Percentiles rank a stretch among this genome's conserved stretches.
Evolutionary conservation across 2,329 filamentous ascomycete genomes (phyloP).

Genomic region (Penicillium sp.): DNA sequence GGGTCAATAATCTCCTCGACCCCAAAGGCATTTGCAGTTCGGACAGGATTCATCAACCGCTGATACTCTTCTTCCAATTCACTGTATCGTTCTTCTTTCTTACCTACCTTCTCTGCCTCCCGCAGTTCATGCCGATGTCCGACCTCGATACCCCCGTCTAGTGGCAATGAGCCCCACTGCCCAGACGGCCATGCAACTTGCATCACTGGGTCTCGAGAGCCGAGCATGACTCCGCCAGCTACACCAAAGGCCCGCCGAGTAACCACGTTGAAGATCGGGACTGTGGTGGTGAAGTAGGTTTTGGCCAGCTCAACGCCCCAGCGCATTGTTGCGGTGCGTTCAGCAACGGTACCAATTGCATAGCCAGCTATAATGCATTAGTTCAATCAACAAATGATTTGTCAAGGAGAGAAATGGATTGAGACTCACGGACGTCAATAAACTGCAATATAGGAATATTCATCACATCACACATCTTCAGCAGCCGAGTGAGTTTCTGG

Average conservation of each 20-base stretch:
- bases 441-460: constrained; percentile 66
- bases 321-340: constrained; percentile 64
- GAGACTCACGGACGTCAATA: constrained; percentile 55
- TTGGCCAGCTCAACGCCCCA: constrained; percentile 63
- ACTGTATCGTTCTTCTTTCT: constrained; percentile 53
- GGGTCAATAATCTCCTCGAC: constrained; percentile 67
- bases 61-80: constrained; percentile 62
- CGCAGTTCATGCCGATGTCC: constrained; percentile 61
- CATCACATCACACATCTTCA: constrained; percentile 66
- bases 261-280: constrained; percentile 64
- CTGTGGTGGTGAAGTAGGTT: constrained; percentile 63
- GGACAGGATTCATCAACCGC: constrained; percentile 63
- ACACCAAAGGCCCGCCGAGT: constrained; percentile 63
- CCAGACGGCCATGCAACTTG: constrained; percentile 65
- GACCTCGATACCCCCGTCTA: constrained; percentile 66
- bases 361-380: constrained; percentile 49
- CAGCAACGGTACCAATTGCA: constrained; percentile 63
- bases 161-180: constrained; percentile 62
- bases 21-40: constrained; percentile 64
- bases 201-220: constrained; percentile 60
- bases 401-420: not conserved
- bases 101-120: constrained; percentile 53
- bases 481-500: constrained; percentile 60
- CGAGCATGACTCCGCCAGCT: constrained; percentile 65
- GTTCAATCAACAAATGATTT: constrained; percentile 3